These are phyloP conservation scores for Colletotrichum lupini DNA, from an alignment of 2,329 filamentous ascomycete species.

Conservation along the genomic window DNA sequence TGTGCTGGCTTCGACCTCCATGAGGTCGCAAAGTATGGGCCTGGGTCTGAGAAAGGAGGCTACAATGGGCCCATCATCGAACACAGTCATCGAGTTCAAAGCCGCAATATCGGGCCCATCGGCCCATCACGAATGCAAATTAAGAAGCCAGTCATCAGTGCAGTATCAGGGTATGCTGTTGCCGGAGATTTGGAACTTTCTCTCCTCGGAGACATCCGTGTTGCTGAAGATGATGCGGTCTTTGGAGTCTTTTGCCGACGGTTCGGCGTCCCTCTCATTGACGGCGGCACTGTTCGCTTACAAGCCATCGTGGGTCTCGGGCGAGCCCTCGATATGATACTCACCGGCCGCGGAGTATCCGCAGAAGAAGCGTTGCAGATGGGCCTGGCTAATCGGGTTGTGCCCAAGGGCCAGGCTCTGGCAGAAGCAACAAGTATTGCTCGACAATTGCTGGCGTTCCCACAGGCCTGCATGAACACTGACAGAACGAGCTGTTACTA, in stretches of 20 bases:
- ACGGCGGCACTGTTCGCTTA: constrained; percentile 61
- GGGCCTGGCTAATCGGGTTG: constrained; percentile 64
- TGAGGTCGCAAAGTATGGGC: constrained; percentile 46
- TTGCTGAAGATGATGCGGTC: constrained; percentile 63
- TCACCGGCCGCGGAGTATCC: constrained; percentile 61
- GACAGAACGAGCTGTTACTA: constrained; percentile 62
- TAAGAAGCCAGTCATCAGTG: constrained; percentile 63
- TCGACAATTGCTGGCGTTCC: constrained; percentile 57
- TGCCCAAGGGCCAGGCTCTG: constrained; percentile 60
- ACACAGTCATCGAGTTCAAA: constrained; percentile 31
- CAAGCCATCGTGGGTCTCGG: constrained; percentile 63
- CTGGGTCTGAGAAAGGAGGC: neutral
- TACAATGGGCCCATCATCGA: constrained; percentile 26
- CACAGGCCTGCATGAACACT: constrained; percentile 62
- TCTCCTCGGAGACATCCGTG: constrained; percentile 63
- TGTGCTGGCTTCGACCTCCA: constrained; percentile 66
- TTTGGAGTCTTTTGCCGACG: constrained; percentile 68
- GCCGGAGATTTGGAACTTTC: constrained; percentile 63
- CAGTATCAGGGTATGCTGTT: constrained; percentile 63
- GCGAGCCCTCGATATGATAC: constrained; percentile 65
- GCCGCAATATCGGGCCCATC: constrained; percentile 56
- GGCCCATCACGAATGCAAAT: constrained; percentile 62
- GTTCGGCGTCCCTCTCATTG: constrained; percentile 48
- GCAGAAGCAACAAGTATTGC: constrained; percentile 61
- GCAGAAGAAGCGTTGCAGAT: constrained; percentile 62